Conservation (phyloP, 1,139 yeast species). For the Geotrichum aggregatum region DNA sequence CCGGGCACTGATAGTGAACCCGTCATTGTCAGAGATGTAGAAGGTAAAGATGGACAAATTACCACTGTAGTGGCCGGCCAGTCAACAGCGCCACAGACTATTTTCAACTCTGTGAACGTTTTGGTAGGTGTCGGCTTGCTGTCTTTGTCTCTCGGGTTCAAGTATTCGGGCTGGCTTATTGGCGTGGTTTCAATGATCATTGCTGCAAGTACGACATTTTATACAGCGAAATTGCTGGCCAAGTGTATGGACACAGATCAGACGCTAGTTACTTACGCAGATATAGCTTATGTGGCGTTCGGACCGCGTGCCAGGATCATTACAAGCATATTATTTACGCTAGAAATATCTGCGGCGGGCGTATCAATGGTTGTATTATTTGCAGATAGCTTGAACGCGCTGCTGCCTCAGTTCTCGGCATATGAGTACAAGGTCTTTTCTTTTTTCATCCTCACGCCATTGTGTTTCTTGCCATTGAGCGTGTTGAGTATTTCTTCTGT, state of each 20-base stretch:
- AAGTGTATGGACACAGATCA: slow-evolving; percentile 68
- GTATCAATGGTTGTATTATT: slow-evolving; percentile 72
- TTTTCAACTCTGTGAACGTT: slow-evolving; percentile 81
- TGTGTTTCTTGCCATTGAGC: slow-evolving; percentile 65
- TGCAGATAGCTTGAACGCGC: slow-evolving; percentile 73
- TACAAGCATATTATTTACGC: slow-evolving; percentile 65
- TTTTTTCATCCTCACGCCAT: slow-evolving; percentile 58
- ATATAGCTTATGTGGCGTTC: slow-evolving; percentile 73
- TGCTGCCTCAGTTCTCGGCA: slow-evolving; percentile 53
- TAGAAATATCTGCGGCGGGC: slow-evolving; percentile 76
- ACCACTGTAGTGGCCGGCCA: slow-evolving; percentile 75
- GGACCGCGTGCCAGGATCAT: slow-evolving; percentile 57
- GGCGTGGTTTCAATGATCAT: slow-evolving; percentile 54
- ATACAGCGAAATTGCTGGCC: slow-evolving; percentile 65
- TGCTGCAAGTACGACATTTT: slow-evolving; percentile 60
- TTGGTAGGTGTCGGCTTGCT: slow-evolving; percentile 82
- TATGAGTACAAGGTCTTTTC: slow-evolving; percentile 54
- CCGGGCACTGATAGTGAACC: slow-evolving; percentile 50
- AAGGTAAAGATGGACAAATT: slow-evolving; percentile 65
- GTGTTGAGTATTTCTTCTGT: slow-evolving; percentile 68
- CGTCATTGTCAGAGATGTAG: slow-evolving; percentile 58
- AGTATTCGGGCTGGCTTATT: slow-evolving; percentile 72
- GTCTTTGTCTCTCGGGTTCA: slow-evolving; percentile 76
- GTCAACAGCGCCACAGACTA: slow-evolving; percentile 82
- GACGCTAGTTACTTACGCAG: slow-evolving; percentile 83